These are phyloP conservation scores for Lodderomyces theae DNA, from an alignment of 1,139 yeast genomes.

Conservation along the genomic window DNA sequence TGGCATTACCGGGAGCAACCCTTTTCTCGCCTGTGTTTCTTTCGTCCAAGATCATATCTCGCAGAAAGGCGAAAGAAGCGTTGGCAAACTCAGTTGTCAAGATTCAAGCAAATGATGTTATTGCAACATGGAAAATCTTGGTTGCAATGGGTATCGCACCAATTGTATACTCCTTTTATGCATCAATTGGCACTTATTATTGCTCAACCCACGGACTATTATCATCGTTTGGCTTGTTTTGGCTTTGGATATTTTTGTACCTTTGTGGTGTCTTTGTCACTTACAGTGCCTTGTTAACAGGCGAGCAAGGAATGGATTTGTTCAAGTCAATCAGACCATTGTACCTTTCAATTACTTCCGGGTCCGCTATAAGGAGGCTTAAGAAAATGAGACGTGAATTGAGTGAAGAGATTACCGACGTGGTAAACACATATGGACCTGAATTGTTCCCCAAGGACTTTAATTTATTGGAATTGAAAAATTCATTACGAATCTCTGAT, in stretches of 20 bases:
- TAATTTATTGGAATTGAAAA: slow-evolving; percentile 39
- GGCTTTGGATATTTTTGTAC: slow-evolving; percentile 50
- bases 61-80: slow-evolving; percentile 71
- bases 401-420: slow-evolving; percentile 41
- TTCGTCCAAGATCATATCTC: slow-evolving; percentile 70
- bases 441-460: slow-evolving; percentile 47
- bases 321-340: slow-evolving; percentile 81
- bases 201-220: slow-evolving; percentile 28
- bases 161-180: slow-evolving; percentile 73
- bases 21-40: slow-evolving; percentile 85
- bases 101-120: slow-evolving; percentile 85
- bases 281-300: slow-evolving; percentile 82
- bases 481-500: slow-evolving; percentile 27
- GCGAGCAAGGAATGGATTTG: slow-evolving; percentile 90
- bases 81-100: slow-evolving; percentile 87
- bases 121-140: slow-evolving; percentile 94
- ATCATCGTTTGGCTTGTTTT: slow-evolving; percentile 20
- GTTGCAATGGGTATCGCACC: slow-evolving; percentile 91
- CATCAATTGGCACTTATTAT: slow-evolving; percentile 60
- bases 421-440: slow-evolving; percentile 46
- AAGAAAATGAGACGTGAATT: slow-evolving; percentile 41
- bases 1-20: slow-evolving; percentile 82
- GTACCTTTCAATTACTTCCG: slow-evolving; percentile 60
- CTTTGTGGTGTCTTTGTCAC: slow-evolving; percentile 67
- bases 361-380: slow-evolving; percentile 55